phyloP scores from a whole-genome alignment of 2,329 filamentous ascomycete species.

The Cercospora zeina region DNA sequence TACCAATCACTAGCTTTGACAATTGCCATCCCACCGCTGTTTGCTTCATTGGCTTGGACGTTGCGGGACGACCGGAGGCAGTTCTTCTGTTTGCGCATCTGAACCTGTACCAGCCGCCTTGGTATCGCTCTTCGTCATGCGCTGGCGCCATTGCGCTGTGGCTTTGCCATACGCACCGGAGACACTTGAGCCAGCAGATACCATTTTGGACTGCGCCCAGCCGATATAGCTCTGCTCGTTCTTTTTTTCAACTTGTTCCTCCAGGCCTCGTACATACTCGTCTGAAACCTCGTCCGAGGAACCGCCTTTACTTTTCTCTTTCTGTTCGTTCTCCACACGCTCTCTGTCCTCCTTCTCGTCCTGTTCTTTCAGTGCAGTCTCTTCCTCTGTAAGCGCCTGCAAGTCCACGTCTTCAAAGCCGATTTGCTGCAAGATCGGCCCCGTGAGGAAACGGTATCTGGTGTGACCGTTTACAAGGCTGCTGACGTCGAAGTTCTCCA shows the following conservation, averaged over 20 bases:
- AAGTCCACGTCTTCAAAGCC: slow-evolving; percentile 56
- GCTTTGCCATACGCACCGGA: slow-evolving; percentile 30
- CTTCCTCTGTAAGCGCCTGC: slow-evolving; percentile 51
- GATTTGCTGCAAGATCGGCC: slow-evolving; percentile 53
- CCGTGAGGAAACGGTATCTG: slow-evolving; percentile 54
- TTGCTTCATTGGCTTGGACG: slow-evolving; percentile 7
- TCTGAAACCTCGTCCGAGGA: slow-evolving; percentile 39
- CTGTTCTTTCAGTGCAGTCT: slow-evolving; percentile 43
- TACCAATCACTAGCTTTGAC: not conserved
- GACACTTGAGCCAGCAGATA: slow-evolving; percentile 34
- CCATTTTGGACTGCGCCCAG: slow-evolving; percentile 48
- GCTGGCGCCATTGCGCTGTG: slow-evolving; percentile 21
- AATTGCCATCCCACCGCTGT: not conserved
- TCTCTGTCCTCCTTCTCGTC: slow-evolving; percentile 43
- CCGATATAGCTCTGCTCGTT: slow-evolving; percentile 48
- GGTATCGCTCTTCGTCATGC: slow-evolving; percentile 6
- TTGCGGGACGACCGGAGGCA: slow-evolving; percentile 13
- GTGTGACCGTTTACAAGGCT: slow-evolving; percentile 54
- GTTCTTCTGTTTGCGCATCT: slow-evolving; percentile 4
- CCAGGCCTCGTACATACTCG: slow-evolving; percentile 41
- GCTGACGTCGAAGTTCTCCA: slow-evolving; percentile 59
- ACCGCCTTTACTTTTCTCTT: slow-evolving; percentile 32
- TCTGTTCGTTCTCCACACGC: slow-evolving; percentile 33
- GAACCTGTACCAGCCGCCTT: not conserved
- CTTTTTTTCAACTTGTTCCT: slow-evolving; percentile 48